Percentiles rank a stretch among this genome's conserved stretches.
Conservation (phyloP, 1,284 basidiomycete genomes). For the Tetrapyrgos nigripes region DNA sequence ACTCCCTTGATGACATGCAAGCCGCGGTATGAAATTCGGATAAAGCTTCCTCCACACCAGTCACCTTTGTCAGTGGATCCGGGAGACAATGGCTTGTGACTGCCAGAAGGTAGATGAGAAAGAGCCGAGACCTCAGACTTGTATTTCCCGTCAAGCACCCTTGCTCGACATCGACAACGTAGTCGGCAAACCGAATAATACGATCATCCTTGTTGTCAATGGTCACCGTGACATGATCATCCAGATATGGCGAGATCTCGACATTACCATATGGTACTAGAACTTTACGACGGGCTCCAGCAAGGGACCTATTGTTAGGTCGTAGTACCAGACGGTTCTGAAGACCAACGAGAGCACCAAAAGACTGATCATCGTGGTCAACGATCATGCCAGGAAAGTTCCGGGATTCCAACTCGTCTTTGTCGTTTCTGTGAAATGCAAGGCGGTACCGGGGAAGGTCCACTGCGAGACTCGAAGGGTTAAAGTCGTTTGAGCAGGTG, state of each 20-base stretch:
- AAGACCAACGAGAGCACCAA: constrained; percentile 47
- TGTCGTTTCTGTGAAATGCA: constrained; percentile 37
- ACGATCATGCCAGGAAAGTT: constrained; percentile 44
- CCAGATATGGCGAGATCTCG: background rate
- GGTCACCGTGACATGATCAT: constrained; percentile 30
- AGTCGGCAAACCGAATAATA: constrained; percentile 38
- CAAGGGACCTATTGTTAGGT: no score
- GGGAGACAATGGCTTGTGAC: constrained; percentile 45
- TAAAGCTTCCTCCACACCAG: constrained; percentile 54
- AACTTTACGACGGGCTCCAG: constrained; percentile 30
- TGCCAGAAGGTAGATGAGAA: constrained; percentile 51
- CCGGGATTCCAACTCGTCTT: constrained; percentile 34
- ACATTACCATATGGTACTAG: constrained; percentile 42
- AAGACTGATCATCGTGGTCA: constrained; percentile 36
- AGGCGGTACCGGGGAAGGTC: constrained; percentile 43
- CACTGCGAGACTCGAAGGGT: constrained; percentile 12
- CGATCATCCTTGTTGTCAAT: constrained; percentile 25
- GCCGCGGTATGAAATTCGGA: constrained; percentile 41
- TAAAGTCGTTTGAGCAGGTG: constrained; percentile 7
- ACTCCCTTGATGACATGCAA: constrained; percentile 44
- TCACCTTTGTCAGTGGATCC: constrained; percentile 51
- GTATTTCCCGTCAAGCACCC: constrained; percentile 41
- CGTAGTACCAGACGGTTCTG: constrained; percentile 46
- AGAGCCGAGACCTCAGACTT: constrained; percentile 41
- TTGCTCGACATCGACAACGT: constrained; percentile 44